Percentiles rank a stretch among this genome's conserved stretches.
These are phyloP conservation scores for Solanum sejunctum DNA, from an alignment of 257 asterid species.

Conservation along the genomic window DNA sequence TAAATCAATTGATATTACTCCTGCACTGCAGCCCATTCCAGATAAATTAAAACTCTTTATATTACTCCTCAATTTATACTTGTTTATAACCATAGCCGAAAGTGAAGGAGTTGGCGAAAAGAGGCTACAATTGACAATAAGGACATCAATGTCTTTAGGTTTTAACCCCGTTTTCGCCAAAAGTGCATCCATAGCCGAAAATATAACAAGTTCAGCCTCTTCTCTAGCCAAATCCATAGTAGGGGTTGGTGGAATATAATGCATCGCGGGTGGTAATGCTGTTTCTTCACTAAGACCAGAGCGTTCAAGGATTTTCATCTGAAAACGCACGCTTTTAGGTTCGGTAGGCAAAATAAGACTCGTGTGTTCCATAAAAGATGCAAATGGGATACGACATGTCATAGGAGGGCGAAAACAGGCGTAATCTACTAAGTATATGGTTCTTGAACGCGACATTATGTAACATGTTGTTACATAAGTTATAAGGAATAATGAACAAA, in stretches of 20 bases:
- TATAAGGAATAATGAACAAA: conserved; percentile 13
- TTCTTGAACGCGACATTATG: conserved; percentile 29
- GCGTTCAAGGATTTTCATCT: conserved; percentile 44
- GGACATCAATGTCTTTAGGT: conserved; percentile 18
- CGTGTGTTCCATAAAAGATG: conserved; percentile 39
- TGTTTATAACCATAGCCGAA: conserved; percentile 17
- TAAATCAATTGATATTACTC: conserved; percentile 39
- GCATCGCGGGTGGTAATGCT: conserved; percentile 23
- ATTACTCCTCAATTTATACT: conserved; percentile 16
- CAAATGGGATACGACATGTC: conserved; percentile 32
- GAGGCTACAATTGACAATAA: conserved; percentile 20
- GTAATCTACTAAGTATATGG: conserved; percentile 43
- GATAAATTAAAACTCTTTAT: conserved; percentile 18
- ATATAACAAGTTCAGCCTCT: conserved; percentile 19
- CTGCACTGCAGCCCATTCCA: conserved; percentile 35
- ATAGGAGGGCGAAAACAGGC: conserved; percentile 44
- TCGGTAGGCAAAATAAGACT: conserved; percentile 6
- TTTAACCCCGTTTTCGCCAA: conserved; percentile 8
- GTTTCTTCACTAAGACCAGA: conserved; percentile 58
- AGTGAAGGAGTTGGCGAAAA: conserved; percentile 20
- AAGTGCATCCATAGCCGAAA: conserved; percentile 9
- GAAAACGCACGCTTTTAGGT: conserved; percentile 42
- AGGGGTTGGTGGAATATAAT: conserved; percentile 15
- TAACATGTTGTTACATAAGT: conserved; percentile 10
- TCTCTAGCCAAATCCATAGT: conserved; percentile 7